These are phyloP conservation scores for Skeletonema menzelii DNA, from an alignment of 108 stramenopile genomes.

Conservation along the genomic window DNA sequence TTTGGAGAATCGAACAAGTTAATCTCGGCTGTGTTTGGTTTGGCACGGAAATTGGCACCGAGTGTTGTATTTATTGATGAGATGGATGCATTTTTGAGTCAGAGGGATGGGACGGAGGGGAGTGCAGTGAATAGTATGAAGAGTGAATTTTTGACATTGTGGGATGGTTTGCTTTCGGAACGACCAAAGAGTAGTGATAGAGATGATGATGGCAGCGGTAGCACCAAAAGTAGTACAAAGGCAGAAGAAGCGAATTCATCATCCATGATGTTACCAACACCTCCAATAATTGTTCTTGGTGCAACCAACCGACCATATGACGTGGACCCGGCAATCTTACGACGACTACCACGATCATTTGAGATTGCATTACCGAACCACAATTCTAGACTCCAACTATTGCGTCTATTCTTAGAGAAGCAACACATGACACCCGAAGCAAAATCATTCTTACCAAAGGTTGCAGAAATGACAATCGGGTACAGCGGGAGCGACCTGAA, in stretches of 20 bases:
- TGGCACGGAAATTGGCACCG: constrained; percentile 93
- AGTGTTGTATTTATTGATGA: constrained; percentile 98
- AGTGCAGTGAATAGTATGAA: constrained; percentile 84
- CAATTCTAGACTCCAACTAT: constrained; percentile 75
- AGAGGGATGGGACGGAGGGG: constrained; percentile 72
- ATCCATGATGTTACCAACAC: constrained; percentile 38
- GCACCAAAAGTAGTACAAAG: not conserved
- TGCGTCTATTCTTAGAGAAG: constrained; percentile 74
- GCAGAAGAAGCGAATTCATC: not conserved
- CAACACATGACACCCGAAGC: constrained; percentile 52
- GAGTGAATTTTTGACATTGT: constrained; percentile 94
- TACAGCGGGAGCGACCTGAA: constrained; percentile 96
- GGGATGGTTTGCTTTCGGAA: constrained; percentile 89
- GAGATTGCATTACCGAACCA: constrained; percentile 75
- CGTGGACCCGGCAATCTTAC: constrained; percentile 93
- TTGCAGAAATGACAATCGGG: constrained; percentile 72
- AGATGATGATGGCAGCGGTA: not conserved
- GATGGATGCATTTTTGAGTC: constrained; percentile 91
- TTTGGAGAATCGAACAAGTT: constrained; percentile 97
- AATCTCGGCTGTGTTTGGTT: constrained; percentile 88
- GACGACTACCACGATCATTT: constrained; percentile 92
- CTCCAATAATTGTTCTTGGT: constrained; percentile 90
- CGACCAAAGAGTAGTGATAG: constrained; percentile 9
- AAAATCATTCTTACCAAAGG: constrained; percentile 51
- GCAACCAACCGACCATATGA: constrained; percentile 95